Percentiles rank a stretch among this genome's conserved stretches.
Conservation (phyloP, 108 stramenopile species). For the Schizochytrium sp. region DNA sequence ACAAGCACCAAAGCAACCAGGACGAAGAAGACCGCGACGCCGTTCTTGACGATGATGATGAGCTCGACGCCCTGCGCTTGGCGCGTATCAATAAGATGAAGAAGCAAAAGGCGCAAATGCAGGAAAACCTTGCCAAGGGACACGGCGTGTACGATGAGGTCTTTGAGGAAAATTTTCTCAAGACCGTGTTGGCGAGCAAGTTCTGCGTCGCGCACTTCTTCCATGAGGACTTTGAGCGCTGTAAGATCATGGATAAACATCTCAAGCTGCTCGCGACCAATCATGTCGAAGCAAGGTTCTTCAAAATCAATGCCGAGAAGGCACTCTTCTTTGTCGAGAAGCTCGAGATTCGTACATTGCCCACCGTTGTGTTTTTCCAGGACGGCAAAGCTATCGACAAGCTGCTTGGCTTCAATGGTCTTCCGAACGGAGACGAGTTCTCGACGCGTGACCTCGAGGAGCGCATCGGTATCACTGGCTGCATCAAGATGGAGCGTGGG, state of each 20-base stretch:
- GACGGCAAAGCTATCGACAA: conserved; percentile 54
- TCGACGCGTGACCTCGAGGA: neutral
- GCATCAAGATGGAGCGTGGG: conserved; percentile 6
- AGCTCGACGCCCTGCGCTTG: conserved; percentile 65
- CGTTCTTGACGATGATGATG: conserved; percentile 55
- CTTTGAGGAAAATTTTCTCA: conserved; percentile 66
- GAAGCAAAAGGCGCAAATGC: conserved; percentile 46
- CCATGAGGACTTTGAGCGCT: conserved; percentile 84
- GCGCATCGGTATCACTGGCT: neutral
- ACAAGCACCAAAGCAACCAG: conserved; percentile 29
- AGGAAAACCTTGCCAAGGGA: conserved; percentile 71
- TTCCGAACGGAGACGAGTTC: conserved; percentile 11
- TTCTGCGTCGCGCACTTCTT: conserved; percentile 83
- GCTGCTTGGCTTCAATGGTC: conserved; percentile 39
- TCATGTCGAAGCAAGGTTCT: conserved; percentile 62
- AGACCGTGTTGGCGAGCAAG: conserved; percentile 47
- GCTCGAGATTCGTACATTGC: conserved; percentile 62
- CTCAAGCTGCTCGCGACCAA: conserved; percentile 58
- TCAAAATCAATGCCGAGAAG: conserved; percentile 78
- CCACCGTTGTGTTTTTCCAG: conserved; percentile 65
- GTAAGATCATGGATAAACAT: conserved; percentile 91
- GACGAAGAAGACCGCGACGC: conserved; percentile 22
- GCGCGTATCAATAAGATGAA: conserved; percentile 68
- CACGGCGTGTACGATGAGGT: conserved; percentile 90
- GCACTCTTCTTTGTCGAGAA: conserved; percentile 92